Percentiles rank a stretch among this genome's conserved stretches.
phyloP scores from a whole-genome alignment of 106 monocot genomes.

The Ottelia alismoides region DNA sequence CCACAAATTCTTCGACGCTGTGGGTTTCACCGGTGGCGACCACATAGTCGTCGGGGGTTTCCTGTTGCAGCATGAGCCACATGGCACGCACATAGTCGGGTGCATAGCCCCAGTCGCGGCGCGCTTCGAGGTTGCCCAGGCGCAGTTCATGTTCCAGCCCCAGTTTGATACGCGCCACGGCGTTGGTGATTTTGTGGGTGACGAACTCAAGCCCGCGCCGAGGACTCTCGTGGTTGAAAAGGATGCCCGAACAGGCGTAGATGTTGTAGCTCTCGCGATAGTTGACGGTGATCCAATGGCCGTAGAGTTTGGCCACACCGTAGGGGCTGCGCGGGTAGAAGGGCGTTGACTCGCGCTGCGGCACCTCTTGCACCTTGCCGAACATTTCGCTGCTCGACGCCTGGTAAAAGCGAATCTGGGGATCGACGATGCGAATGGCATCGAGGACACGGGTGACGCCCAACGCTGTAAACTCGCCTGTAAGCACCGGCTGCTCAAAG shows the following conservation, averaged over 20 bases:
- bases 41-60: slow-evolving; percentile 56
- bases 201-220: slow-evolving; percentile 82
- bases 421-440: no score
- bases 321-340: slow-evolving; percentile 89
- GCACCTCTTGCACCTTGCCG: not conserved
- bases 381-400: not conserved
- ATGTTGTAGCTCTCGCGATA: slow-evolving; percentile 80
- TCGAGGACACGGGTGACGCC: not conserved
- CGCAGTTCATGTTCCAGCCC: slow-evolving; percentile 74
- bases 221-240: no score
- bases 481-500: not conserved
- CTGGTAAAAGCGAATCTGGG: not conserved
- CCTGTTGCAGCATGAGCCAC: slow-evolving; percentile 95
- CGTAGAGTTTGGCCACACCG: slow-evolving; percentile 76
- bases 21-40: slow-evolving; percentile 83
- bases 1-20: slow-evolving; percentile 75
- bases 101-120: slow-evolving; percentile 83
- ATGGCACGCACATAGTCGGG: slow-evolving; percentile 86
- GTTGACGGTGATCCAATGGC: slow-evolving; percentile 87
- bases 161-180: slow-evolving; percentile 57
- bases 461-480: not conserved
- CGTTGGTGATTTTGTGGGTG: slow-evolving; percentile 80
- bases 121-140: slow-evolving; percentile 60
- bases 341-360: slow-evolving; percentile 18
- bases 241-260: slow-evolving; percentile 81